Conservation (phyloP, 257 asterid species). For the Verbascum thapsus region DNA sequence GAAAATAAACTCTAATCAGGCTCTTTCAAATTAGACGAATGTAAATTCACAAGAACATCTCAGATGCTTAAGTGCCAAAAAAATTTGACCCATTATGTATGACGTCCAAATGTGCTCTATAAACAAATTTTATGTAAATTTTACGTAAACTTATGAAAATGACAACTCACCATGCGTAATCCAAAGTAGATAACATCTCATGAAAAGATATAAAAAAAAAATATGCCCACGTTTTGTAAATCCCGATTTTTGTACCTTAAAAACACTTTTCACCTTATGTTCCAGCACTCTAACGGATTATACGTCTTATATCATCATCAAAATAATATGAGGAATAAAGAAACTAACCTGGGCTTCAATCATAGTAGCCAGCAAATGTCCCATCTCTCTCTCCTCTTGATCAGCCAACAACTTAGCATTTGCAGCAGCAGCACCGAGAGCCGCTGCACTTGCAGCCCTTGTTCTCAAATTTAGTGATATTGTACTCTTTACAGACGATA, state of each 20-base stretch:
- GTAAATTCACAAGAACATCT: not conserved
- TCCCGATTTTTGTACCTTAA: not conserved
- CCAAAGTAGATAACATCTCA: not conserved
- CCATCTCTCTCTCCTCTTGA: slow-evolving; percentile 87
- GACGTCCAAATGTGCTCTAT: too few relatives aligned
- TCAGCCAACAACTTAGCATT: slow-evolving; percentile 87
- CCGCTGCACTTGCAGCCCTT: slow-evolving; percentile 89
- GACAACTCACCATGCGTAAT: too few relatives aligned
- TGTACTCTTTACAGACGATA: slow-evolving; percentile 44
- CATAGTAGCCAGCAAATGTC: slow-evolving; percentile 61
- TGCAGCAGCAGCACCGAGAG: slow-evolving; percentile 91
- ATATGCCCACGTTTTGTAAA: not conserved
- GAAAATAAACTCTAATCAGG: not conserved
- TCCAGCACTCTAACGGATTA: not conserved
- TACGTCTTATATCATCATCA: not conserved
- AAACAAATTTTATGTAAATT: not conserved
- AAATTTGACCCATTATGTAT: not conserved
- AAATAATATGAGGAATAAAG: slow-evolving; percentile 9
- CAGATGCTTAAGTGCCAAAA: not conserved
- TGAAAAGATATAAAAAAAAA: not conserved
- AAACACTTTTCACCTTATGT: not conserved
- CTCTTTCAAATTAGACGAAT: not conserved
- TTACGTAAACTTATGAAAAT: too few relatives aligned
- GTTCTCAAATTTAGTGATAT: slow-evolving; percentile 68
- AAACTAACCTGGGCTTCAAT: slow-evolving; percentile 74